phyloP scores from a whole-genome alignment of 2,329 filamentous ascomycete genomes.

The Colletotrichum salicis region DNA sequence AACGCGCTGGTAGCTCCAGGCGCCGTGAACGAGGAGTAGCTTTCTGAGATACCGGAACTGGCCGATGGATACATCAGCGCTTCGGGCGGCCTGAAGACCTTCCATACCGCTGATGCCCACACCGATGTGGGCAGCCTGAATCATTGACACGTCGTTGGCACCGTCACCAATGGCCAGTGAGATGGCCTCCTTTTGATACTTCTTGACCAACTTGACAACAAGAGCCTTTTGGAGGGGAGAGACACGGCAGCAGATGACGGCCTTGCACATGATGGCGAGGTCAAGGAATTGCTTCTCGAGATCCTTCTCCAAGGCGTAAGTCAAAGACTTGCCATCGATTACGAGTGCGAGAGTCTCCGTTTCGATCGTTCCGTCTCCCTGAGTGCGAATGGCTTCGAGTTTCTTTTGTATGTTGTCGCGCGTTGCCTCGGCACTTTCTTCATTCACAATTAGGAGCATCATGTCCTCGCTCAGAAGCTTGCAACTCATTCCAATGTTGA shows the following conservation, averaged over 20 bases:
- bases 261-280: conserved; percentile 94
- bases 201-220: conserved; percentile 97
- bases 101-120: conserved; percentile 97
- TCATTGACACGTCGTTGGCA: conserved; percentile 99
- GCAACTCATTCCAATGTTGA: conserved; percentile 99
- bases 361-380: conserved; percentile 80
- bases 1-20: conserved; percentile 97
- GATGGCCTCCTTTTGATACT: conserved; percentile 86
- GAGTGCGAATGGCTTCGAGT: conserved; percentile 86
- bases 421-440: conserved; percentile 82
- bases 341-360: conserved; percentile 89
- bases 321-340: conserved; percentile 96
- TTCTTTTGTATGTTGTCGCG: conserved; percentile 94
- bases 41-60: conserved; percentile 97
- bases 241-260: conserved; percentile 98
- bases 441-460: conserved; percentile 96
- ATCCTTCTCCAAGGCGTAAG: conserved; percentile 91
- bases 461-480: conserved; percentile 99
- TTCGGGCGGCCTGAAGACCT: conserved; percentile 94
- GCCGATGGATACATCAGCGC: conserved; percentile 93
- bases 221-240: conserved; percentile 96
- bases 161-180: conserved; percentile 96
- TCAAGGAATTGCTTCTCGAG: conserved; percentile 94
- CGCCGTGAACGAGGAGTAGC: conserved; percentile 91
- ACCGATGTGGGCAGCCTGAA: conserved; percentile 97